A percentile compares a stretch with the other conserved stretches of the same genome.
Conservation (phyloP, 768 basidiomycete species). For the Sutorius australiensis region DNA sequence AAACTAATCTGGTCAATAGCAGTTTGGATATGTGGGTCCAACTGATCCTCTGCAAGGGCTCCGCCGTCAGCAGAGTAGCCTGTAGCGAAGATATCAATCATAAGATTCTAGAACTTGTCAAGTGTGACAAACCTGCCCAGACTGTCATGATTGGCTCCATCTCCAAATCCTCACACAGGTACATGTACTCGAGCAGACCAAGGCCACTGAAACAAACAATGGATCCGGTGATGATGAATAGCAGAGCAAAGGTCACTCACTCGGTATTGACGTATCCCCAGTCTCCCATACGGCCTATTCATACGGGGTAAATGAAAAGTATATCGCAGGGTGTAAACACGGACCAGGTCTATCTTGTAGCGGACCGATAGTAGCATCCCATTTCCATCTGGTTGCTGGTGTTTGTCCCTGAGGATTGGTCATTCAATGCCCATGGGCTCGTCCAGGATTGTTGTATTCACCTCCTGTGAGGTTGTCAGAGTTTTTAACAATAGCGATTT, state of each 20-base stretch:
- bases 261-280: conserved; percentile 61
- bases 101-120: not conserved
- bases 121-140: conserved; percentile 41
- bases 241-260: conserved; percentile 28
- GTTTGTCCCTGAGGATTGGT: conserved; percentile 44
- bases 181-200: conserved; percentile 52
- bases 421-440: too few species aligned
- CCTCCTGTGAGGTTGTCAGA: conserved; percentile 34
- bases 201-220: conserved; percentile 39
- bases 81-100: conserved; percentile 5
- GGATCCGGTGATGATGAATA: not conserved
- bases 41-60: conserved; percentile 39
- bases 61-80: conserved; percentile 47
- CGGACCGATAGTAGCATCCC: conserved; percentile 59
- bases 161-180: conserved; percentile 50
- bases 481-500: too few species aligned
- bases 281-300: conserved; percentile 47
- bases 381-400: conserved; percentile 52
- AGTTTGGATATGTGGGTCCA: conserved; percentile 51
- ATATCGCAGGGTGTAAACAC: not conserved
- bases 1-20: conserved; percentile 61
- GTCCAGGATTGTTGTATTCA: conserved; percentile 12
- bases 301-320: not conserved
- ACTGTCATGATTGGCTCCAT: conserved; percentile 61
- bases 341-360: conserved; percentile 43